Evolutionary conservation across 2,329 filamentous ascomycete genomes (phyloP).

Genomic region (Ramularia collo-cygni): DNA sequence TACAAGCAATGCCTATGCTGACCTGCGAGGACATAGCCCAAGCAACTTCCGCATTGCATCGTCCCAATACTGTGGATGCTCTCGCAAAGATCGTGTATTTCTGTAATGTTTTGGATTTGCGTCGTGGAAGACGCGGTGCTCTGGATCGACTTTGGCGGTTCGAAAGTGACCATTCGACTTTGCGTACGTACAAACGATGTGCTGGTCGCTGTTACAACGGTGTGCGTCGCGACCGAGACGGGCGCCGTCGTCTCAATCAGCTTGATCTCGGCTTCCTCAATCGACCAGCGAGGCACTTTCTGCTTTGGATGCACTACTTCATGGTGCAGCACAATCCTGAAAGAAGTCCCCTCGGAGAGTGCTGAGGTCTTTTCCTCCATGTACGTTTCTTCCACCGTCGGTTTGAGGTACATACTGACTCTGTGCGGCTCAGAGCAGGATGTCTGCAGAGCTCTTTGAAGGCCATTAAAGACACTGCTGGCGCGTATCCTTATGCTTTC

Average conservation of each 20-base stretch:
- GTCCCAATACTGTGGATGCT: background rate
- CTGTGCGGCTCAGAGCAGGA: constrained; percentile 21
- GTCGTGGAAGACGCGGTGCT: background rate
- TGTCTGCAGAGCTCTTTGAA: constrained; percentile 23
- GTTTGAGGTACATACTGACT: constrained; percentile 9
- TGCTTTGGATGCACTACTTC: background rate
- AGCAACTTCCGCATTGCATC: constrained; percentile 7
- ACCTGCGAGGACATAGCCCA: constrained; percentile 7
- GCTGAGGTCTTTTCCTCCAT: too few relatives aligned
- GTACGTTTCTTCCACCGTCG: background rate
- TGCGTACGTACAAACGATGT: background rate
- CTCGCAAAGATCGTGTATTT: constrained; percentile 11
- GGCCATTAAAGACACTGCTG: constrained; percentile 15
- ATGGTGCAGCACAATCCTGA: constrained; percentile 8
- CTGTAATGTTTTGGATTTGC: background rate
- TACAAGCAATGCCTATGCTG: constrained; percentile 12
- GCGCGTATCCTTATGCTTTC: constrained; percentile 19
- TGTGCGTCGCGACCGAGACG: background rate
- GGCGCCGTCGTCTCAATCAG: background rate
- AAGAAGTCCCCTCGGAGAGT: background rate
- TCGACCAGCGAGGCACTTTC: background rate
- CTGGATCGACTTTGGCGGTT: background rate
- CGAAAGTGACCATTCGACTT: background rate
- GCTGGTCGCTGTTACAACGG: background rate
- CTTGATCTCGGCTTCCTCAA: constrained; percentile 6